Conservation (phyloP, 257 asterid genomes). For the Ocimum tenuiflorum region DNA sequence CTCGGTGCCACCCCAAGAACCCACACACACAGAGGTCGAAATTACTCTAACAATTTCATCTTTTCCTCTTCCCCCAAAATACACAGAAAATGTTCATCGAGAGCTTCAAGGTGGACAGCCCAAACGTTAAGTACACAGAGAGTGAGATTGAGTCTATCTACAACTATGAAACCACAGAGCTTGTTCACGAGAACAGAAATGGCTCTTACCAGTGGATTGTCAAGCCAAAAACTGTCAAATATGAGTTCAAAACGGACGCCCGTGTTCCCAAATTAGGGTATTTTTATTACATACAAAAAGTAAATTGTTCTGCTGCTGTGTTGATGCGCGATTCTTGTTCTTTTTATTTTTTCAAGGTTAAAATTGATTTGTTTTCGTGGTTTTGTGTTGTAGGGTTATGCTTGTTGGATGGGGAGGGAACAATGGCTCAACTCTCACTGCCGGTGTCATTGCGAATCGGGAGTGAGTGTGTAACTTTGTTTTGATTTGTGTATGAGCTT, state of each 20-base stretch:
- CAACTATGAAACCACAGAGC: conserved; percentile 81
- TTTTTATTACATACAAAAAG: too few species aligned
- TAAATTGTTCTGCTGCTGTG: neutral
- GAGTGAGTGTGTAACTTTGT: conserved; percentile 48
- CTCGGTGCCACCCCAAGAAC: neutral
- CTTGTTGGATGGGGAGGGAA: too few species aligned
- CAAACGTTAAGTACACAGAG: conserved; percentile 76
- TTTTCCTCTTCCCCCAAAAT: neutral
- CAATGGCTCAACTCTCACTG: conserved; percentile 91
- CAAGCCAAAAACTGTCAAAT: conserved; percentile 77
- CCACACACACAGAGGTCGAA: neutral
- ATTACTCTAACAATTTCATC: neutral
- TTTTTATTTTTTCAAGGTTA: neutral
- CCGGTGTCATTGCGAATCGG: conserved; percentile 81
- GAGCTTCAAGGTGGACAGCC: conserved; percentile 84
- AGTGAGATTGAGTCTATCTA: conserved; percentile 72
- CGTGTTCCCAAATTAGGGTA: conserved; percentile 89
- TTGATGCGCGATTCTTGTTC: too few species aligned
- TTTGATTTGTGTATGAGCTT: neutral
- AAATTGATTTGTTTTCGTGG: neutral
- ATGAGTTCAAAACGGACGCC: conserved; percentile 75
- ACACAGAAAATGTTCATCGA: conserved; percentile 65
- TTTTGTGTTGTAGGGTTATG: conserved; percentile 56
- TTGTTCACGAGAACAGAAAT: conserved; percentile 71
- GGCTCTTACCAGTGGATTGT: conserved; percentile 87